Evolutionary conservation across 2,329 filamentous ascomycete species (phyloP).

Genomic region (Cyanodermella asteris): DNA sequence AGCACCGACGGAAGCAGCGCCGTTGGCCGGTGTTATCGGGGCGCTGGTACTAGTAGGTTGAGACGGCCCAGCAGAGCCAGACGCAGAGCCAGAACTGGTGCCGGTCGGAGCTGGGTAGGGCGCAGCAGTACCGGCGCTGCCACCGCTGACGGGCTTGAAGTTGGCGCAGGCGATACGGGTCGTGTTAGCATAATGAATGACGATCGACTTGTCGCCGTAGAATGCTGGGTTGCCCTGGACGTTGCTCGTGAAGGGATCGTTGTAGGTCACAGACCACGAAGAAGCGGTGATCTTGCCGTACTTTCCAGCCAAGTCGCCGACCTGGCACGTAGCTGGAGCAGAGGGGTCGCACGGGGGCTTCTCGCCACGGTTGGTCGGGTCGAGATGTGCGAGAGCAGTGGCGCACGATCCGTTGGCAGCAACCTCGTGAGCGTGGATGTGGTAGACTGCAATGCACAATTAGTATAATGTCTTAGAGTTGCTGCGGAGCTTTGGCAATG

Average conservation of each 20-base stretch:
- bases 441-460: slow-evolving; percentile 33
- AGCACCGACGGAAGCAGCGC: too few species aligned
- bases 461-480: neutral
- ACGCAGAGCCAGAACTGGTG: too few species aligned
- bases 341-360: slow-evolving; percentile 34
- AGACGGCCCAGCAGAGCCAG: too few species aligned
- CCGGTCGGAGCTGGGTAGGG: too few species aligned
- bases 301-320: slow-evolving; percentile 59
- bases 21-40: too few species aligned
- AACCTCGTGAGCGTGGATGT: slow-evolving; percentile 46
- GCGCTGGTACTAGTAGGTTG: too few species aligned
- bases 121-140: too few species aligned
- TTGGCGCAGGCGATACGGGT: slow-evolving; percentile 35
- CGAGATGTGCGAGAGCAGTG: slow-evolving; percentile 42
- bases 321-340: slow-evolving; percentile 44
- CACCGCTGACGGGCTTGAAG: slow-evolving; percentile 16
- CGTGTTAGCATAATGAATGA: slow-evolving; percentile 30
- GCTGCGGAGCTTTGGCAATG: neutral
- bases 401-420: slow-evolving; percentile 50
- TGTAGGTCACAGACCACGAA: slow-evolving; percentile 25
- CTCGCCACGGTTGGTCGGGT: slow-evolving; percentile 47
- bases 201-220: slow-evolving; percentile 31
- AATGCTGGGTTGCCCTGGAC: slow-evolving; percentile 20
- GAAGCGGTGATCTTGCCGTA: slow-evolving; percentile 35
- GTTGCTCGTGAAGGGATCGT: slow-evolving; percentile 28